Percentiles rank a stretch among this genome's conserved stretches.
Evolutionary conservation across 768 basidiomycete species (phyloP).

Genomic region (Dacryopinax primogenitus): DNA sequence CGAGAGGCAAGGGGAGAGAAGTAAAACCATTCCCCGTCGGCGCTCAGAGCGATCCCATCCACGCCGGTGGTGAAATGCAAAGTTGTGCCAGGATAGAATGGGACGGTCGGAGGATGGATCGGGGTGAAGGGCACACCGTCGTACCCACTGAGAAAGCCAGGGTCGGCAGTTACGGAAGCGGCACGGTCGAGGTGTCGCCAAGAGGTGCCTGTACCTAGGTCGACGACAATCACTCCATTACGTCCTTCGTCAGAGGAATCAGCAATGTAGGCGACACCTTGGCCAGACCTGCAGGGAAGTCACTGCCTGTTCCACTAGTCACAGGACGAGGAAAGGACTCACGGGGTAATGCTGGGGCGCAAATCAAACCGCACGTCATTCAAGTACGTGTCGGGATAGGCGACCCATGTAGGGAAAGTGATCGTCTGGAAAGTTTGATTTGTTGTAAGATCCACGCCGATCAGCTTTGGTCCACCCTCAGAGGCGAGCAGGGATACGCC

Average conservation of each 20-base stretch:
- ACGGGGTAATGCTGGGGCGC: slow-evolving; percentile 16
- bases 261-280: slow-evolving; percentile 7
- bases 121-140: not conserved
- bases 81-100: not conserved
- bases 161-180: not conserved
- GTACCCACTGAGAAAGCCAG: not conserved
- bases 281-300: not conserved
- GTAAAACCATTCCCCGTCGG: slow-evolving; percentile 7
- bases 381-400: slow-evolving; percentile 19
- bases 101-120: not conserved
- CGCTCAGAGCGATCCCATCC: not conserved
- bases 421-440: slow-evolving; percentile 13
- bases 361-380: slow-evolving; percentile 21
- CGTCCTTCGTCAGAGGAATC: slow-evolving; percentile 8
- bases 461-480: slow-evolving; percentile 18
- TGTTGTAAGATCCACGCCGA: slow-evolving; percentile 18
- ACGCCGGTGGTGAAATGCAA: not conserved
- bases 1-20: not conserved
- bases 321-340: not conserved
- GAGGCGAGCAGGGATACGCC: slow-evolving; percentile 15
- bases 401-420: slow-evolving; percentile 18
- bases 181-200: slow-evolving; percentile 7
- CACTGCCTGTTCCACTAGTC: too few relatives aligned
- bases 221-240: slow-evolving; percentile 1
- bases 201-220: not conserved